Percentiles rank a stretch among this genome's conserved stretches.
Conservation (phyloP, 75 land plant species). For the Azolla pinnata region DNA sequence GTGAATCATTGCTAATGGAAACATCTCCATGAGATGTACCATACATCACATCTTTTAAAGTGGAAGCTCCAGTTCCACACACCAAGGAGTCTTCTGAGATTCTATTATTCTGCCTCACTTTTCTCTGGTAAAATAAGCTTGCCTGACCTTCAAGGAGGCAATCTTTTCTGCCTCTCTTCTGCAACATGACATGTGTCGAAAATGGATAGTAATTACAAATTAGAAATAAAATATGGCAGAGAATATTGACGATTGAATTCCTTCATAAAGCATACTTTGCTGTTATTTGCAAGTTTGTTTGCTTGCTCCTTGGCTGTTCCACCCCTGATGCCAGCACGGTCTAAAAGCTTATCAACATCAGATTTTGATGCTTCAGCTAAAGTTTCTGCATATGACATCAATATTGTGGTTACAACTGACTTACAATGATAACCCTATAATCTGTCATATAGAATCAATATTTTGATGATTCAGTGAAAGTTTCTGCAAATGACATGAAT, state of each 20-base stretch:
- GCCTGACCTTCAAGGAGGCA: not conserved
- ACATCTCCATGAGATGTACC: not conserved
- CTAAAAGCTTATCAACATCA: conserved; percentile 21
- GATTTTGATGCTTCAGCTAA: conserved; percentile 26
- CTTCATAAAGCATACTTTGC: no score
- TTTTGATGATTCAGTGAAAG: no score
- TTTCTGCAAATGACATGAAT: no score
- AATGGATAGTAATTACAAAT: no score
- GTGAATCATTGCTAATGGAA: no score
- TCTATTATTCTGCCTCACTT: not conserved
- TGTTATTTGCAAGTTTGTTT: conserved; percentile 1
- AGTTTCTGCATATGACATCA: conserved; percentile 11
- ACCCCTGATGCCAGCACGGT: conserved; percentile 17
- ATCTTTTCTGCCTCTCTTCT: conserved; percentile 1
- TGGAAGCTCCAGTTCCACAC: conserved; percentile 5
- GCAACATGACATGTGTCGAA: no score
- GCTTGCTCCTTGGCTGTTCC: conserved; percentile 7
- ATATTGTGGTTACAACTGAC: no score
- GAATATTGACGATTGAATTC: no score
- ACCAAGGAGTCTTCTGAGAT: not conserved
- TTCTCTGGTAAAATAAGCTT: conserved; percentile 1
- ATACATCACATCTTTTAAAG: conserved; percentile 1
- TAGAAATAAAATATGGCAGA: no score
- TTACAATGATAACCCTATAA: no score
- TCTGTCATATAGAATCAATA: no score